These are phyloP conservation scores for Ligustrum vulgare DNA, from an alignment of 257 asterid genomes.

Conservation along the genomic window DNA sequence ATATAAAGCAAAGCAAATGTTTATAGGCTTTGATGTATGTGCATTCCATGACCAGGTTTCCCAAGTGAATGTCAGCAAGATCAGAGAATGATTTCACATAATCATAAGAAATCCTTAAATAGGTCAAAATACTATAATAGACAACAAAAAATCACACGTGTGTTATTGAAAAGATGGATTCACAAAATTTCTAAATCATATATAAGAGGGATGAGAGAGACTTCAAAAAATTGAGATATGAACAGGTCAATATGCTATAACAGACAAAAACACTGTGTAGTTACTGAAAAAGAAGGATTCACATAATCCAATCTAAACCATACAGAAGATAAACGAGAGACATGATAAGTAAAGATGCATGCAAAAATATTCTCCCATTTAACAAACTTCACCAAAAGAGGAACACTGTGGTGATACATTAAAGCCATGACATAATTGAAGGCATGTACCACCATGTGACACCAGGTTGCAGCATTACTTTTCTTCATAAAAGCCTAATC, in stretches of 20 bases:
- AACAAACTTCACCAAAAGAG: not conserved
- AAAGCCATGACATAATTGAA: not conserved
- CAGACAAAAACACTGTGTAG: not conserved
- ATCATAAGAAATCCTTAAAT: not conserved
- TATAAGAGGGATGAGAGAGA: not conserved
- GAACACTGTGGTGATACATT: not conserved
- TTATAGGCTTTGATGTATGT: not conserved
- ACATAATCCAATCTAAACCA: not conserved
- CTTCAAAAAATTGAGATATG: not conserved
- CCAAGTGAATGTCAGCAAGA: constrained; percentile 12
- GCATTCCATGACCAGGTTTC: not conserved
- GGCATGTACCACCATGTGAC: not conserved
- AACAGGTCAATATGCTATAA: not conserved
- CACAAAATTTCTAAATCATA: not conserved
- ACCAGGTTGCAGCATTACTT: constrained; percentile 18
- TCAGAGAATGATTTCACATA: constrained; percentile 4
- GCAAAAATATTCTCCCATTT: not conserved
- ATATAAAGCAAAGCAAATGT: constrained; percentile 10
- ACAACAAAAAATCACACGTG: not conserved
- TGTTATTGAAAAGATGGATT: not conserved
- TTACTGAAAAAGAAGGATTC: constrained; percentile 4
- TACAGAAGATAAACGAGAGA: not conserved
- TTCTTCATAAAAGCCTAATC: constrained; percentile 10
- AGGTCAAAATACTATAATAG: not conserved
- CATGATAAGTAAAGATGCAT: not conserved